Evolutionary conservation across 176 grass and related monocot genomes (phyloP).

Genomic region (Ensete glaucum): DNA sequence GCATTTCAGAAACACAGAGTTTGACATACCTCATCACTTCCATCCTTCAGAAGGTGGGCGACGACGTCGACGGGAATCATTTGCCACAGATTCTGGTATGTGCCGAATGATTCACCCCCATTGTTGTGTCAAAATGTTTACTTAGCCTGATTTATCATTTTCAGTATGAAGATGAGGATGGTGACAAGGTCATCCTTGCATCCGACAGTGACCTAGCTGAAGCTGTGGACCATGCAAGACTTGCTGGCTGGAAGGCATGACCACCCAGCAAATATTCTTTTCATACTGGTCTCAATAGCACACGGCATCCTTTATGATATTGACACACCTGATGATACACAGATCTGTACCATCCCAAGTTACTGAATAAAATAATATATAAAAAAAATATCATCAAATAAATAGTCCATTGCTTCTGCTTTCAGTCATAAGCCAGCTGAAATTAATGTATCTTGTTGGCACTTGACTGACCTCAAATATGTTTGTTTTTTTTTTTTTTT

Average conservation of each 20-base stretch:
- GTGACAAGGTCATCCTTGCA: constrained; percentile 62
- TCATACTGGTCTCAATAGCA: not conserved
- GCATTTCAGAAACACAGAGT: constrained; percentile 47
- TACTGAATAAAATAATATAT: no score
- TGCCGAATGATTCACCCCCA: not conserved
- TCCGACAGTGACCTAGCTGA: constrained; percentile 58
- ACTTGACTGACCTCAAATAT: not conserved
- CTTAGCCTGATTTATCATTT: constrained; percentile 4
- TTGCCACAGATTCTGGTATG: constrained; percentile 54
- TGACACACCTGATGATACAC: no score
- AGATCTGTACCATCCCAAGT: no score
- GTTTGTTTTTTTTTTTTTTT: not conserved
- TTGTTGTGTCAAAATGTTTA: not conserved
- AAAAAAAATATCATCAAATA: no score
- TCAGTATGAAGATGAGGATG: constrained; percentile 85
- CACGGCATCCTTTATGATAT: no score
- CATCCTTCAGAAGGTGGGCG: constrained; percentile 53
- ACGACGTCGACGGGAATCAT: constrained; percentile 33
- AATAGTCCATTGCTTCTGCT: no score
- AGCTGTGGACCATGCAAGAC: constrained; percentile 68
- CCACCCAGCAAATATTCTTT: not conserved
- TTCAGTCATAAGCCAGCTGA: no score
- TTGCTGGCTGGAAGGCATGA: constrained; percentile 73
- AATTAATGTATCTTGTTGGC: not conserved
- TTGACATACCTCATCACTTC: constrained; percentile 55